Percentiles rank a stretch among this genome's conserved stretches.
These are phyloP conservation scores for Glycyrrhiza uralensis DNA, from an alignment of 306 rosid genomes.

Conservation along the genomic window DNA sequence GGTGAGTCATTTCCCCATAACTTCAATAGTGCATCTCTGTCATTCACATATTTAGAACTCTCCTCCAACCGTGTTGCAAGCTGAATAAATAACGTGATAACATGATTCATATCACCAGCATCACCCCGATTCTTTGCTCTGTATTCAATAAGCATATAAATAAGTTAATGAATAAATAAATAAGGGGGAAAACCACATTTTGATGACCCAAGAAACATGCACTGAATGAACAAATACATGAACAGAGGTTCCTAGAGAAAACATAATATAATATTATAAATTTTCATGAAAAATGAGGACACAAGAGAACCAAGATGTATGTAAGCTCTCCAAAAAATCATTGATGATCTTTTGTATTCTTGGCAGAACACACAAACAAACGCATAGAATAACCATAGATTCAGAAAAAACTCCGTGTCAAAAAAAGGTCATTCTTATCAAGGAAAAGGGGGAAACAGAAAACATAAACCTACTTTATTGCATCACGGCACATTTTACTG, in stretches of 20 bases:
- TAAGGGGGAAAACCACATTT: not conserved
- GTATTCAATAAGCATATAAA: slow-evolving; percentile 26
- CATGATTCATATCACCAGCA: slow-evolving; percentile 68
- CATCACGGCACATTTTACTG: slow-evolving; percentile 94
- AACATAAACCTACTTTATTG: slow-evolving; percentile 67
- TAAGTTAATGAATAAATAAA: not conserved
- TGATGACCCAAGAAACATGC: not conserved
- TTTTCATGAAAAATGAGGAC: not conserved
- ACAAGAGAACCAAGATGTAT: not conserved
- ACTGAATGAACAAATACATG: not conserved
- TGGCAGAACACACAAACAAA: not conserved
- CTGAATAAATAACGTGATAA: slow-evolving; percentile 70
- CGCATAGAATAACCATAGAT: not conserved
- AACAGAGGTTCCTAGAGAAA: not conserved
- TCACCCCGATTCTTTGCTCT: slow-evolving; percentile 88
- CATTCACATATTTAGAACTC: slow-evolving; percentile 49
- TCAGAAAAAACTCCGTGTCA: not conserved
- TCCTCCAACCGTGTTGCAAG: slow-evolving; percentile 79
- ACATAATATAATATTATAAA: not conserved
- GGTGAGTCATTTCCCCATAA: slow-evolving; percentile 23
- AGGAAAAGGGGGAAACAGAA: not conserved
- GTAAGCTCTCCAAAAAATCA: not conserved
- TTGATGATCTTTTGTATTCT: not conserved
- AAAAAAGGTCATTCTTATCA: not conserved
- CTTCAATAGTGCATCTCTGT: slow-evolving; percentile 25